Percentiles rank a stretch among this genome's conserved stretches.
Conservation (phyloP, 805 yeast species). For the Zygosaccharomyces gambellarensis region DNA sequence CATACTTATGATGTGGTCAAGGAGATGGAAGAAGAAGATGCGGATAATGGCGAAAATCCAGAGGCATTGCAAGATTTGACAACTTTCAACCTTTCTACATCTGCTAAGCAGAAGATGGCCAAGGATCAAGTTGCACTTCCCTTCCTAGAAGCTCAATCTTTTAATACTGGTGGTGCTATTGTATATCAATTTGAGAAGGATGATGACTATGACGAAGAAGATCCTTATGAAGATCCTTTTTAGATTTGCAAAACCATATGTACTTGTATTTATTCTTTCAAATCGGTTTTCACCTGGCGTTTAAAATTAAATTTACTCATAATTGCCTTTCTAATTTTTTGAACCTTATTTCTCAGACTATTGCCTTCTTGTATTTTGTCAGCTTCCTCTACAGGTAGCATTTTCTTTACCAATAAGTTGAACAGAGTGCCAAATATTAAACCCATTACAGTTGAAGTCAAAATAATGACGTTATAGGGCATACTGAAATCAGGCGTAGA, state of each 20-base stretch:
- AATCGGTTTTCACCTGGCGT: background rate
- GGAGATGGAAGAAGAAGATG: constrained; percentile 23
- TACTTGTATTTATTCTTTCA: background rate
- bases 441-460: constrained; percentile 91
- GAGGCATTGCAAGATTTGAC: constrained; percentile 66
- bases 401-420: constrained; percentile 68
- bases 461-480: constrained; percentile 96
- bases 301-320: constrained; percentile 5
- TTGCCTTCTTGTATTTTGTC: constrained; percentile 31
- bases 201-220: constrained; percentile 97
- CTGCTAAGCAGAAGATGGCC: constrained; percentile 68
- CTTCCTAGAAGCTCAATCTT: constrained; percentile 81
- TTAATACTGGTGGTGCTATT: constrained; percentile 84
- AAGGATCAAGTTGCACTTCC: constrained; percentile 86
- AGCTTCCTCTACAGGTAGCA: constrained; percentile 70
- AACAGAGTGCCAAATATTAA: constrained; percentile 82
- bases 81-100: constrained; percentile 79
- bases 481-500: constrained; percentile 98
- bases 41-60: constrained; percentile 41
- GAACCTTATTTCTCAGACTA: constrained; percentile 23
- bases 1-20: constrained; percentile 40
- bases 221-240: constrained; percentile 95
- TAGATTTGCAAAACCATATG: constrained; percentile 27
- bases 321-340: constrained; percentile 11
- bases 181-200: constrained; percentile 94